Conservation (phyloP, 2,329 filamentous ascomycete genomes). For the Pseudopyrenochaeta lycopersici region DNA sequence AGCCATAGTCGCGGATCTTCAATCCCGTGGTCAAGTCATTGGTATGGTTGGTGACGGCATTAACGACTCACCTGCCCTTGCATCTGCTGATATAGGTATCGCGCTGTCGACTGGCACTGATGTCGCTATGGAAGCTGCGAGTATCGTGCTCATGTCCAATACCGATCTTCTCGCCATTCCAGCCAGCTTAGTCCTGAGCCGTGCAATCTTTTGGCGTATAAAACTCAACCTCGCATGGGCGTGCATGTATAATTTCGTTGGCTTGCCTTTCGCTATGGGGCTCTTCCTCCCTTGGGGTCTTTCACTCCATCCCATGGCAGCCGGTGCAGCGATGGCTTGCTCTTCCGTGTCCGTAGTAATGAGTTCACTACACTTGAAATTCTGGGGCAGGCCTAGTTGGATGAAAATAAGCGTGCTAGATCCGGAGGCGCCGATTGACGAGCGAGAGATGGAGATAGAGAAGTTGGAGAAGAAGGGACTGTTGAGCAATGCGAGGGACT, state of each 20-base stretch:
- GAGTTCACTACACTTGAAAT: constrained; percentile 82
- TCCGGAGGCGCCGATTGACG: constrained; percentile 41
- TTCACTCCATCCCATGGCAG: constrained; percentile 91
- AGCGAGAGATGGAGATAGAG: constrained; percentile 38
- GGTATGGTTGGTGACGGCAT: constrained; percentile 98
- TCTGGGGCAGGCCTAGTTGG: constrained; percentile 86
- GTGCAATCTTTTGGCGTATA: constrained; percentile 88
- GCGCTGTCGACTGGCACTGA: constrained; percentile 93
- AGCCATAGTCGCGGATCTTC: constrained; percentile 79
- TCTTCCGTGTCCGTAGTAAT: constrained; percentile 90
- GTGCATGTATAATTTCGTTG: constrained; percentile 89
- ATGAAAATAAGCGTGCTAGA: constrained; percentile 78
- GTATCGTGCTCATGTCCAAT: constrained; percentile 93
- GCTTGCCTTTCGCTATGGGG: constrained; percentile 96
- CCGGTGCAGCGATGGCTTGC: constrained; percentile 91
- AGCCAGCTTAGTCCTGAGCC: constrained; percentile 80
- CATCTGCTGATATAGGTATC: constrained; percentile 91
- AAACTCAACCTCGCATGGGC: constrained; percentile 94
- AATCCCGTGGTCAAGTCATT: constrained; percentile 76
- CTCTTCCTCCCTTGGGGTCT: constrained; percentile 89
- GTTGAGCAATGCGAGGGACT: constrained; percentile 32
- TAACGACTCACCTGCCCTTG: constrained; percentile 95
- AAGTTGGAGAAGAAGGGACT: constrained; percentile 29
- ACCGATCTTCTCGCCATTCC: constrained; percentile 94
- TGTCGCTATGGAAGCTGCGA: constrained; percentile 96